Evolutionary conservation across 345 rosid species (phyloP).

Genomic region (Brassica nigra): DNA sequence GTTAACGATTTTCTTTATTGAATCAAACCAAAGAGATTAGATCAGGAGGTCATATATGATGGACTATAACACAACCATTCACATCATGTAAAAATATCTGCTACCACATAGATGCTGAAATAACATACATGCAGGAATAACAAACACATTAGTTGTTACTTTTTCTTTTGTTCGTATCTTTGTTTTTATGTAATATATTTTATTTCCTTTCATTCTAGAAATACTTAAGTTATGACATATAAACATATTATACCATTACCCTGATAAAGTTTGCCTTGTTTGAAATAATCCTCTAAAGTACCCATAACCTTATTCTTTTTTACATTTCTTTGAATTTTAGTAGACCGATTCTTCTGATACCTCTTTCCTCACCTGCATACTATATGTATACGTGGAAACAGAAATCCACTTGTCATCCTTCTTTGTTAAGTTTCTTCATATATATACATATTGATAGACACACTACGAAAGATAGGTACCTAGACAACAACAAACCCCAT

Average conservation of each 20-base stretch:
- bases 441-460: conserved; percentile 20
- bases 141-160: background rate
- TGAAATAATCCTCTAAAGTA: background rate
- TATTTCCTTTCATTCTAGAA: background rate
- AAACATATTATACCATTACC: conserved; percentile 13
- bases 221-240: background rate
- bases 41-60: background rate
- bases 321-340: conserved; percentile 9
- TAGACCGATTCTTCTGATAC: conserved; percentile 25
- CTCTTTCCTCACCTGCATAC: background rate
- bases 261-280: conserved; percentile 1
- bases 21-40: background rate
- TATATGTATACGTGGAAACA: conserved; percentile 4
- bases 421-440: background rate
- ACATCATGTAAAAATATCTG: background rate
- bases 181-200: background rate
- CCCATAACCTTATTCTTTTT: conserved; percentile 12
- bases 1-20: background rate
- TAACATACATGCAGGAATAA: background rate
- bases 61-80: background rate
- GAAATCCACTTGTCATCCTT: conserved; percentile 24
- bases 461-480: conserved; percentile 23
- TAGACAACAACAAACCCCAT: conserved; percentile 14
- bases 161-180: background rate
- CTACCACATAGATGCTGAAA: background rate